Conservation (phyloP, 163 green algal species). For the Scenedesmus sp. region DNA sequence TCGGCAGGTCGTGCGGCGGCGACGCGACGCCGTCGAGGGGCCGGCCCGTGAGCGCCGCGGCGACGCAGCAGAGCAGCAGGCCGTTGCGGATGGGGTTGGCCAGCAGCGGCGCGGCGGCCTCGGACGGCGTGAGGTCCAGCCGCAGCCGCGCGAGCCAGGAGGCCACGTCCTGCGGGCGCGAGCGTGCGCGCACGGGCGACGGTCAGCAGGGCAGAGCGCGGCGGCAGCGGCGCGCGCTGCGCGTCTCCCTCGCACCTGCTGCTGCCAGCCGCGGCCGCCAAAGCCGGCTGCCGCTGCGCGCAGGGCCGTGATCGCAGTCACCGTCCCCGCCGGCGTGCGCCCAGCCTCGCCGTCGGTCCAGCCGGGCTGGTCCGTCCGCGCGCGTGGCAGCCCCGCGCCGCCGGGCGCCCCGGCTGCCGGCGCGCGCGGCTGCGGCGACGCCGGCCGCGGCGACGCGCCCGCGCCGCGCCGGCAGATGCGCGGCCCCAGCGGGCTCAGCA, state of each 20-base stretch:
- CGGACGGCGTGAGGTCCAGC: slow-evolving; percentile 16
- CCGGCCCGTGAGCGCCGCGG: slow-evolving; percentile 19
- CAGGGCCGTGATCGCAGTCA: slow-evolving; percentile 18
- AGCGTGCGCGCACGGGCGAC: too few relatives aligned
- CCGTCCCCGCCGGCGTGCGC: not conserved
- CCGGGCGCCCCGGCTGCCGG: too few relatives aligned
- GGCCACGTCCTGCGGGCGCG: slow-evolving; percentile 6
- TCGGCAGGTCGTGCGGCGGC: not conserved
- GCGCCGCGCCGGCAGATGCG: too few relatives aligned
- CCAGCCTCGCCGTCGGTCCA: not conserved
- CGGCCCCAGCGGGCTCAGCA: too few relatives aligned
- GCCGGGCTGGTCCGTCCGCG: too few relatives aligned
- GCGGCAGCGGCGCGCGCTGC: too few relatives aligned
- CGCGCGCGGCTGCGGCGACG: too few relatives aligned
- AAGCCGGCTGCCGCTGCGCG: slow-evolving; percentile 29
- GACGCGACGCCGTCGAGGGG: not conserved
- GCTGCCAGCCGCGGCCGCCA: slow-evolving; percentile 29
- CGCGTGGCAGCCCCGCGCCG: too few relatives aligned
- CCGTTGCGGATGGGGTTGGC: slow-evolving; percentile 31
- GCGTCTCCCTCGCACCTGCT: too few relatives aligned
- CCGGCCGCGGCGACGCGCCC: too few relatives aligned
- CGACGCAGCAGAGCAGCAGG: slow-evolving; percentile 26
- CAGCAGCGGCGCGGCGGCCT: slow-evolving; percentile 4
- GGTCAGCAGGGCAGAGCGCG: too few relatives aligned
- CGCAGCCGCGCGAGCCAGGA: slow-evolving; percentile 15